A percentile compares a stretch with the other conserved stretches of the same genome.
Evolutionary conservation across 2,329 filamentous ascomycete genomes (phyloP).

Genomic region (Claviceps purpurea): DNA sequence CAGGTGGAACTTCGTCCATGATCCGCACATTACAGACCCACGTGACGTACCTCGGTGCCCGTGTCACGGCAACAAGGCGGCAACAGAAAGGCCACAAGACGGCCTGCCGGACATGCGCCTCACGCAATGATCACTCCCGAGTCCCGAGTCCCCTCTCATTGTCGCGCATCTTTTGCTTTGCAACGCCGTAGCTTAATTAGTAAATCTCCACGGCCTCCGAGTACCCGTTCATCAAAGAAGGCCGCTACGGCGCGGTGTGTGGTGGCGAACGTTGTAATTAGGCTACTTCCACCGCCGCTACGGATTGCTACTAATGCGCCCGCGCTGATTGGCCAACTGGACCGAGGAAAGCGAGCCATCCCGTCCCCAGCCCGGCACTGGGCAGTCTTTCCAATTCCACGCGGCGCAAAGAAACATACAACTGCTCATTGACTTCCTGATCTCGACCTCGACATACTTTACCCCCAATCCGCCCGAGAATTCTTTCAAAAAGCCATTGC

Average conservation of each 20-base stretch:
- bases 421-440: neutral
- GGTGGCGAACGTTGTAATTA: slow-evolving; percentile 1
- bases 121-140: too few relatives aligned
- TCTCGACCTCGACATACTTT: neutral
- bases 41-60: too few relatives aligned
- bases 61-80: too few relatives aligned
- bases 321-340: slow-evolving; percentile 20
- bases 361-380: neutral
- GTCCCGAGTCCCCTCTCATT: too few relatives aligned
- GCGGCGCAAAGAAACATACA: slow-evolving; percentile 6
- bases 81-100: too few relatives aligned
- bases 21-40: too few relatives aligned
- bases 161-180: too few relatives aligned
- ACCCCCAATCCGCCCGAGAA: neutral
- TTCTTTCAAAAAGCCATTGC: slow-evolving; percentile 1
- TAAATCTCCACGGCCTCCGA: neutral
- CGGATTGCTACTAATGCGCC: slow-evolving; percentile 6
- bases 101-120: too few relatives aligned
- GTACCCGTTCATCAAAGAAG: neutral
- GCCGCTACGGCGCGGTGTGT: neutral
- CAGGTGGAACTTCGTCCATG: too few relatives aligned
- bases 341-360: slow-evolving; percentile 16
- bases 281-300: slow-evolving; percentile 4
- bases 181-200: neutral
- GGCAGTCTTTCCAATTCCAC: neutral